phyloP scores from a whole-genome alignment of 2,329 filamentous ascomycete genomes.

The Capronia coronata region DNA sequence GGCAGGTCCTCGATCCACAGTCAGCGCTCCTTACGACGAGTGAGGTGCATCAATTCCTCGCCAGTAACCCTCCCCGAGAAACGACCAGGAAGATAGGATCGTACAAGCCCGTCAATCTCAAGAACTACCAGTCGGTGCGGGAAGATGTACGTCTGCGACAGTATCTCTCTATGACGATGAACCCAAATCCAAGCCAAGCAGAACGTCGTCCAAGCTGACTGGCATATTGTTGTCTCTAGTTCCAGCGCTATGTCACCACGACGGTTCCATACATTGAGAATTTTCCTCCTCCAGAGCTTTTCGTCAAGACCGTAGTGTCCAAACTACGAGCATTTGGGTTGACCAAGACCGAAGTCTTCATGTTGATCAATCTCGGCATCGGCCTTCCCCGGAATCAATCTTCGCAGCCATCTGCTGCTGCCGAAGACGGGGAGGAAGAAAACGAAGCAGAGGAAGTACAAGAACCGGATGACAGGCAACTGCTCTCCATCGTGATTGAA shows the following conservation, averaged over 20 bases:
- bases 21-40: slow-evolving; percentile 40
- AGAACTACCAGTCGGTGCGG: slow-evolving; percentile 42
- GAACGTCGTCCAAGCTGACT: no score
- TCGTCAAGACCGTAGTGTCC: slow-evolving; percentile 35
- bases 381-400: slow-evolving; percentile 30
- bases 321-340: slow-evolving; percentile 37
- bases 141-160: slow-evolving; percentile 36
- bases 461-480: slow-evolving; percentile 16
- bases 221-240: slow-evolving; percentile 3
- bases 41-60: slow-evolving; percentile 40
- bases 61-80: slow-evolving; percentile 36
- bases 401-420: slow-evolving; percentile 2
- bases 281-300: slow-evolving; percentile 35
- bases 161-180: no score
- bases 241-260: slow-evolving; percentile 15
- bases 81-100: slow-evolving; percentile 23
- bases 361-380: slow-evolving; percentile 42
- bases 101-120: slow-evolving; percentile 36
- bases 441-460: slow-evolving; percentile 14
- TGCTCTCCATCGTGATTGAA: slow-evolving; percentile 25
- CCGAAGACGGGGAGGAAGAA: slow-evolving; percentile 10
- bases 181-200: no score
- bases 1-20: slow-evolving; percentile 41
- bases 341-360: slow-evolving; percentile 43
- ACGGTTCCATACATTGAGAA: slow-evolving; percentile 18